Evolutionary conservation across 2,329 filamentous ascomycete species (phyloP), one percentile per base, ranked within the genome.

Genomic region (Lizonia empirigonia): DNA sequence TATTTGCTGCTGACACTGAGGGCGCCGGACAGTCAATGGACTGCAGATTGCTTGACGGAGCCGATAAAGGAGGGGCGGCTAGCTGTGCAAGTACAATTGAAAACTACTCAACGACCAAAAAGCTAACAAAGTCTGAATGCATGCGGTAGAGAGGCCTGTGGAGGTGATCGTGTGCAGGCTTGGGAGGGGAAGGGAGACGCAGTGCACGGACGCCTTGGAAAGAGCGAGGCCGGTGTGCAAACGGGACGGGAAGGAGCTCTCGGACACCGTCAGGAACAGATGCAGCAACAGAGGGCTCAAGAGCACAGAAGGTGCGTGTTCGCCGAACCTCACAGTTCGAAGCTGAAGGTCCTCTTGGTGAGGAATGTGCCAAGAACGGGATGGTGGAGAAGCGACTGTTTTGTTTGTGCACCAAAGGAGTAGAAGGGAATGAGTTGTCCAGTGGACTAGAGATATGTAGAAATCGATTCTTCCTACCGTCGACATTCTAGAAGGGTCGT

Each of bases 51-150:
- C 54, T 57, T 50, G 53, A 61, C 48, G 37, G 37, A 34, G 56
- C 64, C 53, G 58, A 60, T 65, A 69, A 69, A 60, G 50, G 67
- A 70, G 49, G 56, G 66, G 51, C 62, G 56, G 64, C 61, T 51
- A 52, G 59, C 55, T 55, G 58, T 58, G 56, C 56, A 56, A 53
- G 53, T 55, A 55, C 61, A 65, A 65, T 58, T 56, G 58, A 63
- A 52, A 35, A 40, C 55, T 64, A 51, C 44, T 59, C 47, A 58
- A 58, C 46, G 58, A 56, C 64, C 64, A 68, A 68, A 69, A 68
- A 60, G 57, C 62, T 66, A 69, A 66, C 64, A 67, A 64, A 61
- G 61, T 63, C 63, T 62, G 64, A 64, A 63, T 59, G 62, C 54
- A 53, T 54, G 40, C 37, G 47, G 32, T 56, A 56, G 50, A 55